A percentile compares a stretch with the other conserved stretches of the same genome.
These are phyloP conservation scores for Malassezia cuniculi DNA, from an alignment of 1,284 basidiomycete species.

Conservation along the genomic window DNA sequence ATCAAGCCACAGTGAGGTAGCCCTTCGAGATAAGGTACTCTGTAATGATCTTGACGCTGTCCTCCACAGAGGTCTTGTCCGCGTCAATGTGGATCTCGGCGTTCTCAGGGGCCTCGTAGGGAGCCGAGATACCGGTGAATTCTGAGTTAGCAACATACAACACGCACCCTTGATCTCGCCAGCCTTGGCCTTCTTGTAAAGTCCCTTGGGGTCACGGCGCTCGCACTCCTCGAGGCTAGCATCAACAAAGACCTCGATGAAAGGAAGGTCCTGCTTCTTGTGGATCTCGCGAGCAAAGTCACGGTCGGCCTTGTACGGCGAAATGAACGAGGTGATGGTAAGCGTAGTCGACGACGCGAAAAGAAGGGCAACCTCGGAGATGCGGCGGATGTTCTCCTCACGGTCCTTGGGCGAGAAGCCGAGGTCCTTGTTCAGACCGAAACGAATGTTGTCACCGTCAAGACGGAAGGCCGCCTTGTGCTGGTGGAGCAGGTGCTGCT, in stretches of 20 bases:
- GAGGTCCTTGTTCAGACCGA: conserved; percentile 94
- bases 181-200: conserved; percentile 91
- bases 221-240: conserved; percentile 80
- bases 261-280: conserved; percentile 54
- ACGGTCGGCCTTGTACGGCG: conserved; percentile 79
- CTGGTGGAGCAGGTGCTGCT: conserved; percentile 82
- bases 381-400: conserved; percentile 92
- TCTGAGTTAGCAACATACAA: conserved; percentile 50
- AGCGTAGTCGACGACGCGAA: conserved; percentile 79
- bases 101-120: conserved; percentile 75
- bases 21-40: conserved; percentile 61
- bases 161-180: conserved; percentile 83
- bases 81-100: conserved; percentile 91
- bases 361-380: conserved; percentile 90
- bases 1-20: conserved; percentile 20
- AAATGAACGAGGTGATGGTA: conserved; percentile 91
- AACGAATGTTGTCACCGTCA: conserved; percentile 92
- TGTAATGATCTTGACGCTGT: conserved; percentile 67
- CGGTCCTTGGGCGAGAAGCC: conserved; percentile 89
- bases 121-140: conserved; percentile 93
- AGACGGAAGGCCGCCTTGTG: conserved; percentile 77
- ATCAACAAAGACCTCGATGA: conserved; percentile 84
- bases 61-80: conserved; percentile 62
- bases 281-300: conserved; percentile 73
- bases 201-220: conserved; percentile 84